Evolutionary conservation across 2,329 filamentous ascomycete species (phyloP), one percentile per base, ranked within the genome.

Genomic region (Alternaria triticimaculans): DNA sequence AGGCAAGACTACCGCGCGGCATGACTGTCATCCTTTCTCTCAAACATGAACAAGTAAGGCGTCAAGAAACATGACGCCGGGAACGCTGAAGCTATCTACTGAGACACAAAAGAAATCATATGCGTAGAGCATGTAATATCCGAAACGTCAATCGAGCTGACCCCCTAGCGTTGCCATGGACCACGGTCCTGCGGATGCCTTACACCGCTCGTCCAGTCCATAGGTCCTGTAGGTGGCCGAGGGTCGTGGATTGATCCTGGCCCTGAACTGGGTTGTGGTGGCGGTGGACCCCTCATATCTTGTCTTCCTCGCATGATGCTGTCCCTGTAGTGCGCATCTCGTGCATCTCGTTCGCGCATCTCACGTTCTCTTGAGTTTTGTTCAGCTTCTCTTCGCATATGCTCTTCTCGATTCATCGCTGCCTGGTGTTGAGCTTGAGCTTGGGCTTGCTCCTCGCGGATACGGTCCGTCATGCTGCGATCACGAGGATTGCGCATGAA

Each of bases 391-490:
- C 72, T 59, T 10, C 69, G 62, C 55, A 68, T 63, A 14, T 68
- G 67, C 14, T 77, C 73, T 6, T 78, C 74, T 11, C 68, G 69
- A 11, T 66, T 65, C 59, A 73, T 63, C 2, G 64, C 67, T 7
- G 65, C 69, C 30, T 73, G 72, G 49, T 72, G 72, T 57, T 74
- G 73, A 62, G 69, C 70, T 50, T 73, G 72, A 62, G 69, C 70
- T 50, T 73, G 72, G 2, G 49, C 49, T 53, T 53, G 49, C 54
- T 77, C 76, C 33, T 78, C 76, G 18, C 73, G 75, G 9, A 77
- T 71, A 25, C 75, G 75, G 5, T 76, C 74, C 15, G 72, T 65
- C 15, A 76, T 67, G 15, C 72, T 68, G 21, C 67, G 70, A 46
- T 72, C 71, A 45, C 67, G 73, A 26, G 68, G 67, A 26, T 63